Base-by-base conservation (phyloP, 768 basidiomycete species). In the Mycena kentingensis region DNA sequence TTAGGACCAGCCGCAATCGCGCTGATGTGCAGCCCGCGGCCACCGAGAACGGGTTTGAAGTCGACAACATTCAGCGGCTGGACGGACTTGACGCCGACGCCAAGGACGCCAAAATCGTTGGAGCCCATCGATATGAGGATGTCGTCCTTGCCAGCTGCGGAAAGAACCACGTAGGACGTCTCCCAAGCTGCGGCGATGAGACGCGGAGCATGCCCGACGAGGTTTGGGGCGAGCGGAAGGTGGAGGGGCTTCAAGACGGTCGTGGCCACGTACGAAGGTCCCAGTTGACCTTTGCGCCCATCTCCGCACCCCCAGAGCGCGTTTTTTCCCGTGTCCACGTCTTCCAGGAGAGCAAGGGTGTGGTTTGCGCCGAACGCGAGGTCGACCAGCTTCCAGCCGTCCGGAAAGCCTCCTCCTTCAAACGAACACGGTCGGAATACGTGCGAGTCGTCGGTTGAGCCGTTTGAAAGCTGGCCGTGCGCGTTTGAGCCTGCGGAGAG, bases 101-200 rank as follows among this genome's bases (percentile, higher is more conserved):
- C 93, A 38, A 93, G 75, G 65, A 88, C 85, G 2, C 91, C 93
- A 61, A 85, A 93, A 64, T 93, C 93, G 68, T 95, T 79, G 2
- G 84, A 78, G 1, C 95, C 95, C 77, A 94, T 85, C 2, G 93
- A 83, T 21, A 96, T 62, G 25, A 95, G 57, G 3, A 81, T 63
- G 58, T 87, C 88, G 41, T 68, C 63, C 22, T 63, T 63, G 5
- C 65, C 73, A 15, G 65, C 58, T 45, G 60, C 63, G 11, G 79
- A 76, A 13, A 92, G 70, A 2, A 84, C 85, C 38, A 91, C 68
- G 61, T 87, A 92, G 46, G 84, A 84, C 6, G 92, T 91, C 68
- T 96, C 88, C 93, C 94, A 97, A 37, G 84, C 77, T 0, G 86
- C 81, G 13, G 82, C 82, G 15, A 93, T 72, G 22, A 72, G 60